Conservation (phyloP, 73 alveolate species). For the Blepharisma japonicum region DNA sequence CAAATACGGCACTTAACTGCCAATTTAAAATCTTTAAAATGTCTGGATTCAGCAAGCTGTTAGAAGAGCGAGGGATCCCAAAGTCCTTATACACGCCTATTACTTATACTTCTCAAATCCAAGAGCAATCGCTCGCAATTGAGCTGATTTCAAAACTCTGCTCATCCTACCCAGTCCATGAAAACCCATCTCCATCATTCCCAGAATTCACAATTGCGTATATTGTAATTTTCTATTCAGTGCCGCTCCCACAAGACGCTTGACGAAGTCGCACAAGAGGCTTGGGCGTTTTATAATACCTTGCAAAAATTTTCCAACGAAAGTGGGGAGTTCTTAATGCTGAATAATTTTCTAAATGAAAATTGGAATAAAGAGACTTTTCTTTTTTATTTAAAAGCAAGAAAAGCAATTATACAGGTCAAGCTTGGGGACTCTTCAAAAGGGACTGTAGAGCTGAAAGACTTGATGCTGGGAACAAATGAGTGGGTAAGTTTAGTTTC, state of each 20-base stretch:
- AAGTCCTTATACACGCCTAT: background rate
- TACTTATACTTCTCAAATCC: background rate
- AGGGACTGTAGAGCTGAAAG: background rate
- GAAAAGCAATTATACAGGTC: slow-evolving; percentile 12
- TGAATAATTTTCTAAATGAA: slow-evolving; percentile 17
- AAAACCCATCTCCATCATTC: background rate
- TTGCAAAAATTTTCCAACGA: background rate
- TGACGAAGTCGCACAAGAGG: slow-evolving; percentile 18
- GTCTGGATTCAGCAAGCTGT: background rate
- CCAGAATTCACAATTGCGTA: background rate
- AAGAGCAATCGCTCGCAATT: background rate
- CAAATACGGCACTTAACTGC: too few species aligned
- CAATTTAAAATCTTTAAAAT: too few species aligned
- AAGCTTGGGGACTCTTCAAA: slow-evolving; percentile 6
- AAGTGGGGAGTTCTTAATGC: background rate
- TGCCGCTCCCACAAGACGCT: background rate
- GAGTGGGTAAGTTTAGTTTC: slow-evolving; percentile 20
- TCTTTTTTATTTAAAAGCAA: background rate
- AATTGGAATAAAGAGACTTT: background rate
- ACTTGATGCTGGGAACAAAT: background rate
- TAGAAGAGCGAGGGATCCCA: slow-evolving; percentile 18
- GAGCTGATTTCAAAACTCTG: slow-evolving; percentile 8
- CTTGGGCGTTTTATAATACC: background rate
- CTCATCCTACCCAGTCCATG: slow-evolving; percentile 20
- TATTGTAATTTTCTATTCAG: slow-evolving; percentile 4